A percentile compares a stretch with the other conserved stretches of the same genome.
These are phyloP conservation scores for Auricularia cornea DNA, from an alignment of 768 basidiomycete species.

Conservation along the genomic window DNA sequence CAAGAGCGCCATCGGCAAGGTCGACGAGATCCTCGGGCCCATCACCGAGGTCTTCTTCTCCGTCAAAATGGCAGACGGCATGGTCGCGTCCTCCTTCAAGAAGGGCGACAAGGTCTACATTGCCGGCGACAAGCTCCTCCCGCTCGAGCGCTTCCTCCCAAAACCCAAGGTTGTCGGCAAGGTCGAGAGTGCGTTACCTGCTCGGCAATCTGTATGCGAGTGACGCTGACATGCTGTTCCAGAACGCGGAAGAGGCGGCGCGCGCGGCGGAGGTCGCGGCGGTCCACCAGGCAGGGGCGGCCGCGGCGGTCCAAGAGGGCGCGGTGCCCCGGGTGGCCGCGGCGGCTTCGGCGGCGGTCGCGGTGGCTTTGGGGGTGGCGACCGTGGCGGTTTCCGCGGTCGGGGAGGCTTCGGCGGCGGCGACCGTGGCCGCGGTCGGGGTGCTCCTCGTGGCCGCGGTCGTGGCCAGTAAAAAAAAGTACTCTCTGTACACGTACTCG, in stretches of 20 bases:
- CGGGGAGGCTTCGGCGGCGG: not conserved
- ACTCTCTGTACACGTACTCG: not conserved
- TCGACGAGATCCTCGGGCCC: constrained; percentile 98
- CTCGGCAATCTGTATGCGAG: no score
- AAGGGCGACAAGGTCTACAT: constrained; percentile 98
- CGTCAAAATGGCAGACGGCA: constrained; percentile 92
- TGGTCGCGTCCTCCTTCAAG: constrained; percentile 93
- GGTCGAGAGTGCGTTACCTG: not conserved
- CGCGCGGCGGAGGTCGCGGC: not conserved
- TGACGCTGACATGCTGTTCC: not conserved
- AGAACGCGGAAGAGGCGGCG: not conserved
- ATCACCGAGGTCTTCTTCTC: constrained; percentile 99
- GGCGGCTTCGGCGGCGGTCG: constrained; percentile 26
- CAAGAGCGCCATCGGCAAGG: constrained; percentile 91
- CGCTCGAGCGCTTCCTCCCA: constrained; percentile 92
- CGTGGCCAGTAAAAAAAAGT: not conserved
- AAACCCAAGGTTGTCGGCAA: constrained; percentile 76
- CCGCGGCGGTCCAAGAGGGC: constrained; percentile 1
- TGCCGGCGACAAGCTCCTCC: constrained; percentile 91
- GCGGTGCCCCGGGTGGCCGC: constrained; percentile 25
- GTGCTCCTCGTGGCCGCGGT: not conserved
- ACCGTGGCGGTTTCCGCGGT: not conserved
- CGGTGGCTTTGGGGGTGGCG: constrained; percentile 32
- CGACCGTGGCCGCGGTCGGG: not conserved
- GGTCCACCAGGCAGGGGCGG: constrained; percentile 5